Base-by-base conservation (phyloP, 345 rosid genomes). In the Salix arbutifolia region DNA sequence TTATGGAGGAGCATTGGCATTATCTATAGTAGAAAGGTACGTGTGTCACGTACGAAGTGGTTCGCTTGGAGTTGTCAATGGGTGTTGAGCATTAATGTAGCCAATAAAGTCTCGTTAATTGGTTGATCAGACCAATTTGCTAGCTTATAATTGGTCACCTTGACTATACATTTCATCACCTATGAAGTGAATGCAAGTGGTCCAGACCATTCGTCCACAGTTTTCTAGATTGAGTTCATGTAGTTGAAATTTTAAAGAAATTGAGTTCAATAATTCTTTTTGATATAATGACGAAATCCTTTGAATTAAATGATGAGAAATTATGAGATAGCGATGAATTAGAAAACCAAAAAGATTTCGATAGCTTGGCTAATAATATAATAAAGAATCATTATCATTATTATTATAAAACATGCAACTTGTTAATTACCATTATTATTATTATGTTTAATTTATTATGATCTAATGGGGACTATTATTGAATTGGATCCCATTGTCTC, bases 21-120 rank as follows among this genome's bases (percentile, higher is more conserved):
- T 69, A 38, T 64, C n/a, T 69, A 38, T 64, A n/a, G 52, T 58
- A 74, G 64, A 28, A 14, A 69, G 80, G 58, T 42, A 84, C 75
- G 82, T 78, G 83, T 76, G 89, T 82, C 80, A 69, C 25, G 65
- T 52, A 72, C 42, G 7, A 65, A 82, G 78, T 72, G 83, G 83
- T 69, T 58, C 23, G 0, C 11, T 66, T 70, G 69, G 75, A 71
- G 61, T 19, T 67, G 71, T 71, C 74, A 72, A 71, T 70, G 12
- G 8, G 38, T 70, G 46, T 52, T 74, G 65, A 67, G 53, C 17
- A 8, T 71, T 35, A 18, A 14, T 18, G 6, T 9, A 33, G 18
- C 67, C 35, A 28, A 37, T 33, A 4, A 66, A 37, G 42, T 18
- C 65, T 35, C 67, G 67, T 73, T 73, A 4, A 23, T n/a, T 58